Conservation (phyloP, 139 green algal species). For the Picochlorum sp. region DNA sequence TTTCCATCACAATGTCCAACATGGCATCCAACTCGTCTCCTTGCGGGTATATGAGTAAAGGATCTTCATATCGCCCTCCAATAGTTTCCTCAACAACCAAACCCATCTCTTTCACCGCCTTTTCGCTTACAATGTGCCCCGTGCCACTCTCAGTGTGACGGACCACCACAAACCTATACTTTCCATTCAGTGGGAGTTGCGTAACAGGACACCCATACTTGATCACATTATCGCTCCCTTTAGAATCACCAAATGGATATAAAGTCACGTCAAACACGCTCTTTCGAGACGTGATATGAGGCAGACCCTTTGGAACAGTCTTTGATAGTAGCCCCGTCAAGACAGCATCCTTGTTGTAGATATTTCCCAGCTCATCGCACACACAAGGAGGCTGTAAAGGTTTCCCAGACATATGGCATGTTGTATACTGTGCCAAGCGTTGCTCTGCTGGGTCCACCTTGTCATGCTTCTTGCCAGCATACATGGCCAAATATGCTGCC, state of each 20-base stretch:
- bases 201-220: slow-evolving; percentile 69
- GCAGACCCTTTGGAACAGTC: slow-evolving; percentile 44
- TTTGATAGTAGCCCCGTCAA: slow-evolving; percentile 49
- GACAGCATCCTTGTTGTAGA: slow-evolving; percentile 60
- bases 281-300: slow-evolving; percentile 65
- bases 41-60: slow-evolving; percentile 50
- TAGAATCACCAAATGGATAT: neutral
- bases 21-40: slow-evolving; percentile 35
- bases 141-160: slow-evolving; percentile 11
- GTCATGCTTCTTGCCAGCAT: slow-evolving; percentile 57
- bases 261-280: slow-evolving; percentile 56
- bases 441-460: slow-evolving; percentile 72
- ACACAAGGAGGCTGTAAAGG: slow-evolving; percentile 58
- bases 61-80: slow-evolving; percentile 29
- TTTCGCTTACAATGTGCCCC: slow-evolving; percentile 67
- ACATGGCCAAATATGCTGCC: slow-evolving; percentile 86
- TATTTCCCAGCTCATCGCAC: slow-evolving; percentile 64
- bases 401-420: slow-evolving; percentile 64
- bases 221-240: slow-evolving; percentile 8
- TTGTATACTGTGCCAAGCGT: slow-evolving; percentile 57
- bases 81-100: slow-evolving; percentile 43
- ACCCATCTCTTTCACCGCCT: slow-evolving; percentile 60
- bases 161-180: slow-evolving; percentile 45
- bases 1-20: slow-evolving; percentile 27
- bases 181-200: slow-evolving; percentile 53